Percentiles rank a stretch among this genome's conserved stretches.
phyloP scores from a whole-genome alignment of 2,329 filamentous ascomycete genomes.

The Aureobasidium sp. region DNA sequence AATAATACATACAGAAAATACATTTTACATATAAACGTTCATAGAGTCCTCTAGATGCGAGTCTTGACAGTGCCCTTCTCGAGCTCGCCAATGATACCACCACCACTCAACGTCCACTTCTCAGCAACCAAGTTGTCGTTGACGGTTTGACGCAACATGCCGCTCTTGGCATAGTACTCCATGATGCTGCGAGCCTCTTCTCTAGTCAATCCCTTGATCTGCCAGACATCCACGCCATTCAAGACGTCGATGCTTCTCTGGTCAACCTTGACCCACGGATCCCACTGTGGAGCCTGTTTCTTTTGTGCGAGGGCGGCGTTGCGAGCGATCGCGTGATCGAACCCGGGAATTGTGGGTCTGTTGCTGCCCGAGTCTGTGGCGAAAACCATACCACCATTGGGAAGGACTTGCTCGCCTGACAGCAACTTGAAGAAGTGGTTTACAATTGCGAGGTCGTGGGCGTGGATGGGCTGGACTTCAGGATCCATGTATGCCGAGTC shows the following conservation, averaged over 20 bases:
- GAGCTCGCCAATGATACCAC: constrained; percentile 78
- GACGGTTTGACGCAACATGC: constrained; percentile 62
- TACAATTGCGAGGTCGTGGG: constrained; percentile 73
- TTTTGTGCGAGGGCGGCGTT: constrained; percentile 21
- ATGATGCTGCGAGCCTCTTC: constrained; percentile 69
- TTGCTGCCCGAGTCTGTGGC: constrained; percentile 69
- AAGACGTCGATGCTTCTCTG: constrained; percentile 41
- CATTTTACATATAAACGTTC: not conserved
- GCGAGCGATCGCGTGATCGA: constrained; percentile 41
- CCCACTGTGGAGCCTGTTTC: constrained; percentile 36
- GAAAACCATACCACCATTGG: constrained; percentile 72
- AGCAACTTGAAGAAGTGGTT: constrained; percentile 68
- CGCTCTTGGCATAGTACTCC: constrained; percentile 90
- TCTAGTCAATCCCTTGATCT: constrained; percentile 61
- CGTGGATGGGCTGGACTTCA: constrained; percentile 67
- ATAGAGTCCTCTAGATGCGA: not conserved
- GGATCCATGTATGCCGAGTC: constrained; percentile 66
- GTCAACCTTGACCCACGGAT: constrained; percentile 47
- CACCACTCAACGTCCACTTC: constrained; percentile 75
- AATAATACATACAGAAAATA: constrained; percentile 11
- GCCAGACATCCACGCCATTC: constrained; percentile 40
- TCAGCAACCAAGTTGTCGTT: constrained; percentile 65
- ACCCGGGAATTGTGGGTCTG: constrained; percentile 52
- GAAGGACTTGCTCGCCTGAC: constrained; percentile 45
- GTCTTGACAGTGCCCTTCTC: constrained; percentile 53